A percentile compares a stretch with the other conserved stretches of the same genome.
phyloP scores from a whole-genome alignment of 352 stramenopile genomes.

The Pythium insidiosum region DNA sequence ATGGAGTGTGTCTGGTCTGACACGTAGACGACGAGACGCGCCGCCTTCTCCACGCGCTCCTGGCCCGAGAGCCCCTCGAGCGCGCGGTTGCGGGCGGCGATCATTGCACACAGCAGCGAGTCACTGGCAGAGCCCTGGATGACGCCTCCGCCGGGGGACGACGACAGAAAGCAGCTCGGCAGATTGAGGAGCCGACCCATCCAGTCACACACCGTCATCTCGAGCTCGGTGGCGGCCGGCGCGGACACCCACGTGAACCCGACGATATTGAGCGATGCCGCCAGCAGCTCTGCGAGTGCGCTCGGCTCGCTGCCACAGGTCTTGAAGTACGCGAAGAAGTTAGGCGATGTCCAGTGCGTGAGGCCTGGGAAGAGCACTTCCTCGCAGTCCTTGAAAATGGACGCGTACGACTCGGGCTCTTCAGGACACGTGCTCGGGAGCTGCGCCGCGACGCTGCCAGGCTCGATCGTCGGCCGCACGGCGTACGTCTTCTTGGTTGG shows the following conservation, averaged over 20 bases:
- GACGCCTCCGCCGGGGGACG: constrained; percentile 42
- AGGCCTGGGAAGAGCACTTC: constrained; percentile 52
- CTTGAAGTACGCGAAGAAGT: constrained; percentile 70
- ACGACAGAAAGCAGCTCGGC: constrained; percentile 45
- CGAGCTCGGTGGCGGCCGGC: constrained; percentile 56
- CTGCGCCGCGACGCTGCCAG: constrained; percentile 28
- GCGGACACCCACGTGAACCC: constrained; percentile 58
- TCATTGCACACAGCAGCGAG: constrained; percentile 37
- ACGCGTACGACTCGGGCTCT: constrained; percentile 38
- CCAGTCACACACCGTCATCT: constrained; percentile 67
- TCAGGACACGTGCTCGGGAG: constrained; percentile 37
- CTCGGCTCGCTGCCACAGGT: constrained; percentile 35
- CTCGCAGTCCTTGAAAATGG: constrained; percentile 54
- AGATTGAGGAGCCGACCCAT: constrained; percentile 44
- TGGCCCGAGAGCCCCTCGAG: constrained; percentile 27
- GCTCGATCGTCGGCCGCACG: constrained; percentile 28
- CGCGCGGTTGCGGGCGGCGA: constrained; percentile 27
- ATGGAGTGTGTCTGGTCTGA: constrained; percentile 68
- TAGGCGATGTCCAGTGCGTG: constrained; percentile 57
- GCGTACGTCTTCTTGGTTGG: constrained; percentile 20
- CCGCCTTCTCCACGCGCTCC: constrained; percentile 17
- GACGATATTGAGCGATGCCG: constrained; percentile 41
- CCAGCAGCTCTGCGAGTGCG: constrained; percentile 44
- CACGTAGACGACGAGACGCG: constrained; percentile 54
- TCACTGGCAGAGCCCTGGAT: constrained; percentile 65